Conservation (phyloP, 228 moss, liverwort and hornwort species). For the Sphagnum magellanicum region DNA sequence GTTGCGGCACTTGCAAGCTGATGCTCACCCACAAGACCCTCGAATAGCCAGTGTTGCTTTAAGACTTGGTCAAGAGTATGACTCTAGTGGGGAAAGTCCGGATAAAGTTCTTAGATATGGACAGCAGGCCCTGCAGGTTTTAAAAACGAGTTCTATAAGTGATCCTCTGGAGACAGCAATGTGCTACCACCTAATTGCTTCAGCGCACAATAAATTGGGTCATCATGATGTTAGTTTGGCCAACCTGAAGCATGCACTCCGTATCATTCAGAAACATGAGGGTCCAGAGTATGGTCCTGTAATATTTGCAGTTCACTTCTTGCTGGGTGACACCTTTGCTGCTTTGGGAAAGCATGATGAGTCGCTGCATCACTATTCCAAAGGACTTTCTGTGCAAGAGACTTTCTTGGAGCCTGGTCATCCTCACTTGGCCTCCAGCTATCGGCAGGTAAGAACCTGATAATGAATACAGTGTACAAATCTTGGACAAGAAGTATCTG, state of each 20-base stretch:
- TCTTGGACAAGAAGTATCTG: too few relatives aligned
- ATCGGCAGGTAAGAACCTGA: conserved; percentile 12
- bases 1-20: too few relatives aligned
- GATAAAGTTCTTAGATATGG: conserved; percentile 33
- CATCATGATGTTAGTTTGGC: conserved; percentile 20
- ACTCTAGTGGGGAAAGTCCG: conserved; percentile 16
- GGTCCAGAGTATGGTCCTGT: conserved; percentile 20
- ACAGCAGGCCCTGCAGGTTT: conserved; percentile 28
- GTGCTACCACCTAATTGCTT: conserved; percentile 34
- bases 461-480: too few relatives aligned
- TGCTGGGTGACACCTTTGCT: conserved; percentile 31
- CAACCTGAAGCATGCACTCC: conserved; percentile 16
- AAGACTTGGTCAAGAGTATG: conserved; percentile 44
- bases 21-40: too few relatives aligned
- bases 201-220: conserved; percentile 23
- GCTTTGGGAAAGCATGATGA: conserved; percentile 36
- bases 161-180: conserved; percentile 31
- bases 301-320: conserved; percentile 26
- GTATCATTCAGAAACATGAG: conserved; percentile 23
- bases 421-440: conserved; percentile 29
- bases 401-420: conserved; percentile 25
- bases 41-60: neutral
- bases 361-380: conserved; percentile 24
- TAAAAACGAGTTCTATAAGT: conserved; percentile 14
- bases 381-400: conserved; percentile 40